Base-by-base conservation (phyloP, 352 stramenopile genomes). In the Phytophthora chlamydospora region DNA sequence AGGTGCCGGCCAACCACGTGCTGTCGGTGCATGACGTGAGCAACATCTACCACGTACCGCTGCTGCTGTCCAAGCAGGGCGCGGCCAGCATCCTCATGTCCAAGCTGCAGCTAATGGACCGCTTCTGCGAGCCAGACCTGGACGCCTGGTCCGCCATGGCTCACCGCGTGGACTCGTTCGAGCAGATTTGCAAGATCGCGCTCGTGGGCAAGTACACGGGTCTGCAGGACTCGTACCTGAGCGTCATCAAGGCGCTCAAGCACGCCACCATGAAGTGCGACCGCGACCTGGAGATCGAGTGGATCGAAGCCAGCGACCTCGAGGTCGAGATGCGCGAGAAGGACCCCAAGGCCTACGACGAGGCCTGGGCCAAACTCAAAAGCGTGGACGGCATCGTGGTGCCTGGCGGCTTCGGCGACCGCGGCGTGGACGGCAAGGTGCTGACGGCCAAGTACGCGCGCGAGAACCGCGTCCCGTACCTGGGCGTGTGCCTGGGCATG, bases 11-110 rank as follows among this genome's bases (percentile, higher is more conserved):
- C 14, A 88, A 90, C 44, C 86, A 97, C 77, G 97, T 99, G 38
- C 79, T 99, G 8, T 98, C 90, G 42, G 97, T 99, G 33, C 96
- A 99, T 83, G 98, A 99, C 64, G 97, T 99, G 45, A 98, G 85
- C 75, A 99, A 99, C 87, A 99, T 99, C 47, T 99, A 99, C 75
- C 97, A 99, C 82, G 98, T 99, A 13, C 97, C 98, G 33, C 66
- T 99, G 41, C 80, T 99, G 34, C 77, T 99, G 48, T 74, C 97
- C 54, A 88, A 99, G 75, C 98, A 99, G 73, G 92, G 95, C 24
- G 87, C 83, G 6, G 86, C 98, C 19, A 96, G 97, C 77, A 91
- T 91, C 38, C 91, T 99, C 47, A 80, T 99, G 51, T 88, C 84
- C 50, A 90, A 97, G 49, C 69, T 97, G 54, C 92, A 99, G 65